Percentiles rank a stretch among this genome's conserved stretches.
These are phyloP conservation scores for Daphne laureola DNA, from an alignment of 441 rosid species.

Conservation along the genomic window DNA sequence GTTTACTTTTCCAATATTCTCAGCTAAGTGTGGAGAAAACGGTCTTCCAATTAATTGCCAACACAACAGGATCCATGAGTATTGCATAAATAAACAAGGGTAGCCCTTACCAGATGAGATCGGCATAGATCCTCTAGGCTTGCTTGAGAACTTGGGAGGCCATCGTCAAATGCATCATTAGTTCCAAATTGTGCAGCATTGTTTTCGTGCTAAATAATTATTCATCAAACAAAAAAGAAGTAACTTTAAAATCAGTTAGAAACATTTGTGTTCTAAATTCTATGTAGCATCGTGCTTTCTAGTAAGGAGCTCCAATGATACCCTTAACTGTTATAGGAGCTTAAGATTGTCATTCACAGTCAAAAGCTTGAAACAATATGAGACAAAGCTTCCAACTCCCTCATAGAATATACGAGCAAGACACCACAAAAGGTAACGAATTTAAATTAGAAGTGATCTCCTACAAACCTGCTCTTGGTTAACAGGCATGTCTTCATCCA, in stretches of 20 bases:
- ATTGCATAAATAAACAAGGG: too few relatives aligned
- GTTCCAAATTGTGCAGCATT: slow-evolving; percentile 23
- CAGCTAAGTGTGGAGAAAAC: too few relatives aligned
- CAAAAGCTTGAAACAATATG: too few relatives aligned
- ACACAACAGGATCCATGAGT: background rate
- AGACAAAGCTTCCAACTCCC: too few relatives aligned
- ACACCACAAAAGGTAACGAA: background rate
- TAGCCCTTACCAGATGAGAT: slow-evolving; percentile 67
- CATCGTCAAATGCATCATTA: slow-evolving; percentile 35
- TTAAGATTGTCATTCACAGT: too few relatives aligned
- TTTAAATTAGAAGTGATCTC: background rate
- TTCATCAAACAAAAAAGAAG: slow-evolving; percentile 18
- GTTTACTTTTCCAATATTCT: too few relatives aligned
- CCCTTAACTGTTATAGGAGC: too few relatives aligned
- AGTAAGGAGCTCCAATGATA: too few relatives aligned
- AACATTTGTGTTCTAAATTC: too few relatives aligned
- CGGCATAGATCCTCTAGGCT: slow-evolving; percentile 93
- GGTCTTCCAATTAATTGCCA: background rate
- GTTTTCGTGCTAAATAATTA: slow-evolving; percentile 30
- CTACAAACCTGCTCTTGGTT: slow-evolving; percentile 26
- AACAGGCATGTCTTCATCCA: slow-evolving; percentile 45
- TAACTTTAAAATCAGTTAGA: too few relatives aligned
- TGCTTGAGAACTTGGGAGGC: slow-evolving; percentile 40
- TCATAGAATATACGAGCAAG: too few relatives aligned
- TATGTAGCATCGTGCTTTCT: too few relatives aligned